Evolutionary conservation across 202 grass and related monocot genomes (phyloP), one percentile per base, ranked within the genome.

Genomic region (Digitaria exilis): DNA sequence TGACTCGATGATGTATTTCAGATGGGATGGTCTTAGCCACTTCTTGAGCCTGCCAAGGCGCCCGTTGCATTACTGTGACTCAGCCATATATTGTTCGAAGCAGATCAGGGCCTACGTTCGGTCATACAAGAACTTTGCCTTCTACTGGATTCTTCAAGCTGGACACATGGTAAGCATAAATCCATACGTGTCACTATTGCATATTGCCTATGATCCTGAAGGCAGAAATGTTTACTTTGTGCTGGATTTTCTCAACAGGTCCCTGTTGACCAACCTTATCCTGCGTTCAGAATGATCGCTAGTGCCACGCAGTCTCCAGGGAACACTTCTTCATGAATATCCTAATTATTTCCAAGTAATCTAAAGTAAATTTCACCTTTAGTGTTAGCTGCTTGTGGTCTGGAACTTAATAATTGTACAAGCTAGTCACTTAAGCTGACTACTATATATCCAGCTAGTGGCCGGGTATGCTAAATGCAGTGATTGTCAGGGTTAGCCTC

Each of bases 71-170:
- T 85, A 87, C 16, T 93, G 90, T 59, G 55, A 51, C 54, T 76
- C 67, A 1, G 50, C 26, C 1, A 51, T 32, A 51, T 18, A 73
- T 6, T 52, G 70, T 13, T 52, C 70, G 4, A 28, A 58, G 6
- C 21, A 56, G 6, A 89, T 84, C 19, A 82, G 70, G 46, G 84
- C 76, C 2, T 93, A 85, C n/a, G 61, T 87, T 42, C 71, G 81
- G 11, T 87, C 87, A 8, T 87, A 87, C 28, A n/a, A 65, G 41
- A 89, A 93, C 43, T 44, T 93, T 12, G 65, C 79, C 11, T 89
- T 93, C 65, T 93, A 93, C 59, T 93, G 87, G 90, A 79, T 89
- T 2, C 44, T 93, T 31, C 69, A 72, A 74, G 90, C 87, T 30
- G 90, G 90, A 7, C 91, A 93, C 39, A 89, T 93, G 86, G 90